phyloP scores from a whole-genome alignment of 352 stramenopile genomes.

The Globisporangium orthogonon region DNA sequence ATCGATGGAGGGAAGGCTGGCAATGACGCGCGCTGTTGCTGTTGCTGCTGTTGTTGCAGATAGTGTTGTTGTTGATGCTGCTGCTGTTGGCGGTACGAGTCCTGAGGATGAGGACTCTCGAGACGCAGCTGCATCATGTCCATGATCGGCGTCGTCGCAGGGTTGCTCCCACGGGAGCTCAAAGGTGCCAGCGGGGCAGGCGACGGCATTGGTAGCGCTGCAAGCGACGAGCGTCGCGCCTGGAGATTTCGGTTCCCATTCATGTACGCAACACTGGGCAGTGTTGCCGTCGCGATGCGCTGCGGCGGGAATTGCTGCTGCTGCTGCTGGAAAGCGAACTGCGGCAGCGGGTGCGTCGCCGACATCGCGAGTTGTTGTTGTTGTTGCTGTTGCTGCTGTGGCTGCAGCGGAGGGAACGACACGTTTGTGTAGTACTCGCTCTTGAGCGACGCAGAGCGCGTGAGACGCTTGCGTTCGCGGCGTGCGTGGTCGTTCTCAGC shows the following conservation, averaged over 20 bases:
- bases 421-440: conserved; percentile 63
- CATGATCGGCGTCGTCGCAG: conserved; percentile 55
- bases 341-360: conserved; percentile 14
- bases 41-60: conserved; percentile 4
- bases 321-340: conserved; percentile 14
- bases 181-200: conserved; percentile 15
- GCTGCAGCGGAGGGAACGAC: conserved; percentile 27
- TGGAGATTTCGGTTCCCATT: conserved; percentile 24
- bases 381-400: conserved; percentile 16
- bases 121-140: conserved; percentile 73
- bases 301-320: conserved; percentile 20
- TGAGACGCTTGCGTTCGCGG: conserved; percentile 63
- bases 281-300: conserved; percentile 23
- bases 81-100: conserved; percentile 7
- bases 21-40: conserved; percentile 8
- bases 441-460: conserved; percentile 65
- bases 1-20: conserved; percentile 13
- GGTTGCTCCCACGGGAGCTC: conserved; percentile 8
- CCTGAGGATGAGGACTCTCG: conserved; percentile 27
- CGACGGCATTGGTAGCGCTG: conserved; percentile 41
- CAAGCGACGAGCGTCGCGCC: conserved; percentile 37
- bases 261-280: conserved; percentile 28
- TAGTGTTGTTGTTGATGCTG: conserved; percentile 2
- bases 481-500: conserved; percentile 31
- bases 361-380: conserved; percentile 4